Evolutionary conservation across 495 filamentous ascomycete species (phyloP).

Genomic region (Aspergillus leporis): DNA sequence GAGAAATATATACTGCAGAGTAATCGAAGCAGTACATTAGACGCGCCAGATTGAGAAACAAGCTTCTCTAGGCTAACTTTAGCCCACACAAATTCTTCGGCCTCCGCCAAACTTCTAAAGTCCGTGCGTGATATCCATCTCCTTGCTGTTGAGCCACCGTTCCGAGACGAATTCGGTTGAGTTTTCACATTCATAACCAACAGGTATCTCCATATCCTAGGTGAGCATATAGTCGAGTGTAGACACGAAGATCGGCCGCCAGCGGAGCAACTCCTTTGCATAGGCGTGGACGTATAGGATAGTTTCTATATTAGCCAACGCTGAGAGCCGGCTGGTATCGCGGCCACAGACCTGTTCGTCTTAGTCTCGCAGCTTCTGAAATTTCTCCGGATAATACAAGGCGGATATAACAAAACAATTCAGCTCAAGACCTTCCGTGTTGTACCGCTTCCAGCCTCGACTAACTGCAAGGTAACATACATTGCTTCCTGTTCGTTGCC

Average conservation of each 20-base stretch:
- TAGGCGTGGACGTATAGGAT: slow-evolving; percentile 35
- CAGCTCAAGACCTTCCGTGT: slow-evolving; percentile 40
- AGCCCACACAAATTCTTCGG: slow-evolving; percentile 48
- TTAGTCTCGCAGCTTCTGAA: slow-evolving; percentile 31
- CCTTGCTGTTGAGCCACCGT: slow-evolving; percentile 43
- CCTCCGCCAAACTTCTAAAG: slow-evolving; percentile 44
- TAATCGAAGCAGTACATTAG: slow-evolving; percentile 47
- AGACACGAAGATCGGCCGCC: slow-evolving; percentile 35
- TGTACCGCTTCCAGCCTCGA: slow-evolving; percentile 49
- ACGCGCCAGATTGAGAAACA: slow-evolving; percentile 47
- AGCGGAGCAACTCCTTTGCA: slow-evolving; percentile 37
- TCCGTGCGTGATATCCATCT: slow-evolving; percentile 32
- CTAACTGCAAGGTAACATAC: slow-evolving; percentile 40
- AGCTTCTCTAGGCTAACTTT: slow-evolving; percentile 40
- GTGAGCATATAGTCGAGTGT: slow-evolving; percentile 33
- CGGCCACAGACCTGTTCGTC: slow-evolving; percentile 40
- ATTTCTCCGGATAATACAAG: slow-evolving; percentile 29
- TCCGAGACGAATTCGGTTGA: slow-evolving; percentile 40
- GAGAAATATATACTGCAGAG: slow-evolving; percentile 19
- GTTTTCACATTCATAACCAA: slow-evolving; percentile 30
- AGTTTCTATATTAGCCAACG: slow-evolving; percentile 22
- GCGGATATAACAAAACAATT: slow-evolving; percentile 41
- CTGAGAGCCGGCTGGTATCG: slow-evolving; percentile 30
- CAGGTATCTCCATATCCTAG: slow-evolving; percentile 48
- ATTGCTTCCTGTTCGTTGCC: slow-evolving; percentile 45